A percentile compares a stretch with the other conserved stretches of the same genome.
Conservation (phyloP, 2,329 filamentous ascomycete genomes). For the Trichoderma koningii region DNA sequence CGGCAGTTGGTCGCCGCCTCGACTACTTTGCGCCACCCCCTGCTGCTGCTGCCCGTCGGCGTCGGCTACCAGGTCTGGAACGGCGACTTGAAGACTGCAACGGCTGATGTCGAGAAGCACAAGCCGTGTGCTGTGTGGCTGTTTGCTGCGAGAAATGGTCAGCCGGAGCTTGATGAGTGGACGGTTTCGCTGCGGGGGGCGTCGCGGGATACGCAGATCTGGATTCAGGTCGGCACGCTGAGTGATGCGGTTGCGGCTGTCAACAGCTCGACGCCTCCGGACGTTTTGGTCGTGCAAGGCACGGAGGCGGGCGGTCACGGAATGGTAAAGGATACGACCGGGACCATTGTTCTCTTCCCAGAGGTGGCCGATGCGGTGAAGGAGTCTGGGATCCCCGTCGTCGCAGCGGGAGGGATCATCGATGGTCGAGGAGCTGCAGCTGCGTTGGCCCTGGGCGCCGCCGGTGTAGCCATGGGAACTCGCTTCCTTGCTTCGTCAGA, state of each 20-base stretch:
- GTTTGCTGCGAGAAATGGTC: constrained; percentile 46
- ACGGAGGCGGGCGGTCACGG: constrained; percentile 58
- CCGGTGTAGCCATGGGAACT: constrained; percentile 63
- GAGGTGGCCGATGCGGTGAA: constrained; percentile 49
- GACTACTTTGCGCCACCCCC: constrained; percentile 23
- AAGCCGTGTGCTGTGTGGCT: constrained; percentile 50
- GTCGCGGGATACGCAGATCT: constrained; percentile 49
- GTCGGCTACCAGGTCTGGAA: constrained; percentile 52
- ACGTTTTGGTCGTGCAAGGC: constrained; percentile 56
- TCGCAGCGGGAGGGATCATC: constrained; percentile 56
- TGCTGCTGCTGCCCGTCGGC: constrained; percentile 42
- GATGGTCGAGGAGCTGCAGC: constrained; percentile 55
- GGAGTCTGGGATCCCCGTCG: constrained; percentile 43
- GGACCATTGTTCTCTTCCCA: constrained; percentile 52
- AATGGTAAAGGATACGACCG: constrained; percentile 45
- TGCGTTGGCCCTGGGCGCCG: constrained; percentile 53
- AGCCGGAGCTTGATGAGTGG: constrained; percentile 48
- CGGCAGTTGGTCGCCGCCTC: constrained; percentile 32
- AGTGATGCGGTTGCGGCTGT: constrained; percentile 49
- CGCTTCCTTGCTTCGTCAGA: constrained; percentile 57
- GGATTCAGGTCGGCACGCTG: constrained; percentile 56
- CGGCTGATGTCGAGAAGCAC: constrained; percentile 37
- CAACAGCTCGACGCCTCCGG: constrained; percentile 42
- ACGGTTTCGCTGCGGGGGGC: constrained; percentile 45
- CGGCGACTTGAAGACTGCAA: constrained; percentile 40